Base-by-base conservation (phyloP, 2,329 filamentous ascomycete species). In the Arthrobotrys sphaeroides region DNA sequence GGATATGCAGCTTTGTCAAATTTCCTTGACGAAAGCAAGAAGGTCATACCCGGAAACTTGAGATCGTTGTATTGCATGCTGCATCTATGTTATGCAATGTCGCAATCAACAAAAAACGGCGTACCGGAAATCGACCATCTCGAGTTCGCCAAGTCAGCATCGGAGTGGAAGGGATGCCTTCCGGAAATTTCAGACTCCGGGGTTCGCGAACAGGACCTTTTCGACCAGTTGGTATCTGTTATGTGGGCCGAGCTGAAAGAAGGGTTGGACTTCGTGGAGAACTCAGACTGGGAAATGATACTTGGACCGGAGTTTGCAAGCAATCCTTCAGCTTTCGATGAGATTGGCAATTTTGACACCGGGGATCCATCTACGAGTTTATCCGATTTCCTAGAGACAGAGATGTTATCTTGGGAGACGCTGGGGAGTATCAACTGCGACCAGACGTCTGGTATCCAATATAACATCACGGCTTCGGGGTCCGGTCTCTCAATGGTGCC, bases 91-190 rank as follows among this genome's bases (percentile, higher is more conserved):
- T 47, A 62, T 22, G 57, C 57, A 22, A 45, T 62, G 40, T 62
- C 57, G n/a, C 12, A 47, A 24, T 47, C 57, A 9, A 13, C 22
- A 2, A 12, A 28, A n/a, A 28, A 1, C 6, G 13, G 3, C 7
- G 2, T 16, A 2, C 13, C 18, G 4, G 9, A 16, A 5, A 28
- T n/a, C 1, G 20, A 16, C 1, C 28, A 57, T 18, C 1, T 13
- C 5, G 40, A 45, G 13, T 62, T 62, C 24, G 57, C 40, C 5
- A 45, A 47, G 7, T 62, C 57, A 10, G 57, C 36, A 3, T 16
- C 40, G 22, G 57, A 62, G 22, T 62, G 38, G 38, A 62, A 62
- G 26, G 38, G 24, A 3, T 62, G 57, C 22, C 57, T 62, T 12
- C 57, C 36, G 5, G 40, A 18, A n/a, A 5, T 47, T 4, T 47